phyloP scores from a whole-genome alignment of 331 rosid species.

The Arachis monticola region DNA sequence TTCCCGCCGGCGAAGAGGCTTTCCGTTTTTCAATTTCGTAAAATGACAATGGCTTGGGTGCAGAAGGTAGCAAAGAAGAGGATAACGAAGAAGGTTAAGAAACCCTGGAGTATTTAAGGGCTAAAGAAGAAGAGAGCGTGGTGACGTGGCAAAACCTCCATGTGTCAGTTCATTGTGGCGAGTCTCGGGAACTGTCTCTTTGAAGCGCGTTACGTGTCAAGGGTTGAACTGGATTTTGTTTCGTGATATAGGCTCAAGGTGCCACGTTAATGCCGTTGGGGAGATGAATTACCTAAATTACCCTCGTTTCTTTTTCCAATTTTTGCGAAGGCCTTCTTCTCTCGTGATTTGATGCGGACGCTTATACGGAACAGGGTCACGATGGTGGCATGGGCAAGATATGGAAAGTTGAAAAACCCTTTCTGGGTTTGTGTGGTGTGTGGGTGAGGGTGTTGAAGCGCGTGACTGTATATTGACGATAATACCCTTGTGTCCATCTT shows the following conservation, averaged over 20 bases:
- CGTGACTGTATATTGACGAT: slow-evolving; percentile 30
- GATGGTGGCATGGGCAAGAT: slow-evolving; percentile 43
- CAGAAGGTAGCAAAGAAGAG: slow-evolving; percentile 20
- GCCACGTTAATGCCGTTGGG: slow-evolving; percentile 42
- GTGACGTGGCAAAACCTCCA: slow-evolving; percentile 47
- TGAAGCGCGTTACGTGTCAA: slow-evolving; percentile 36
- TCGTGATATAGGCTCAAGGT: neutral
- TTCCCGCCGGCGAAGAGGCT: neutral
- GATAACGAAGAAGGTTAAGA: slow-evolving; percentile 17
- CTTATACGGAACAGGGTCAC: slow-evolving; percentile 36
- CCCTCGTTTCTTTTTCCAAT: neutral
- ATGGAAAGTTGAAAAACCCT: slow-evolving; percentile 10
- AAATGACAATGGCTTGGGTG: slow-evolving; percentile 21
- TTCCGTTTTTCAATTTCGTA: slow-evolving; percentile 3
- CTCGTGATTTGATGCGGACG: slow-evolving; percentile 40
- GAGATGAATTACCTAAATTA: slow-evolving; percentile 27
- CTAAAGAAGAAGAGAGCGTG: neutral
- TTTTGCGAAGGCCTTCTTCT: slow-evolving; percentile 18
- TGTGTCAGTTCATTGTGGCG: slow-evolving; percentile 53
- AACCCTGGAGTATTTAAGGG: slow-evolving; percentile 37
- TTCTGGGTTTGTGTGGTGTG: slow-evolving; percentile 18
- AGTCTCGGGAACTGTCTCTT: neutral
- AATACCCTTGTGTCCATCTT: slow-evolving; percentile 15
- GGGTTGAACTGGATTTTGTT: slow-evolving; percentile 27
- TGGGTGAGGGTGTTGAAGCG: slow-evolving; percentile 23